These are phyloP conservation scores for Phialophora expanda DNA, from an alignment of 2,329 filamentous ascomycete species.

Conservation along the genomic window DNA sequence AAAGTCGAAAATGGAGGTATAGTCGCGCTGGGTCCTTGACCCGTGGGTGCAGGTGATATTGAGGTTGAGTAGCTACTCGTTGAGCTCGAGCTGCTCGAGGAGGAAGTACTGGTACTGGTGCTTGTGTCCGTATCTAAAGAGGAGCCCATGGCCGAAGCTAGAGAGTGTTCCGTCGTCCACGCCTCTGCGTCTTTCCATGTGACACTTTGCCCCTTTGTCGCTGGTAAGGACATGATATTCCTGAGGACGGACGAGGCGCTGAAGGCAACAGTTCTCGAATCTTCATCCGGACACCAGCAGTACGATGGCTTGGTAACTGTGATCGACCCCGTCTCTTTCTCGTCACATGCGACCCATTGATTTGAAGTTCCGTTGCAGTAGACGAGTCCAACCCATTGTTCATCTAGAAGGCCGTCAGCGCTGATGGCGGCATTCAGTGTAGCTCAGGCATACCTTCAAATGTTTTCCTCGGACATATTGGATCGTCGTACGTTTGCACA, in stretches of 20 bases:
- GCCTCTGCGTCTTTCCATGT: conserved; percentile 29
- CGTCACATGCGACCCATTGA: conserved; percentile 35
- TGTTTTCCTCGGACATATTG: conserved; percentile 35
- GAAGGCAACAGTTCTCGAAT: conserved; percentile 31
- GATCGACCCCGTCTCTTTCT: conserved; percentile 15
- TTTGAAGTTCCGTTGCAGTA: conserved; percentile 37
- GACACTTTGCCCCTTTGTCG: conserved; percentile 21
- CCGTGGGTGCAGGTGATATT: conserved; percentile 1
- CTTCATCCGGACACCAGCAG: conserved; percentile 32
- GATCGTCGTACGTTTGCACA: conserved; percentile 35
- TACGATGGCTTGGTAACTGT: conserved; percentile 28
- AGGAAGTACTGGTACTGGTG: conserved; percentile 16
- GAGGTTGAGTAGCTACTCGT: neutral
- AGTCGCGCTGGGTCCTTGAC: neutral
- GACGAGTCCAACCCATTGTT: conserved; percentile 36
- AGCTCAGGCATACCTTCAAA: conserved; percentile 17
- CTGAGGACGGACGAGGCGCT: conserved; percentile 26
- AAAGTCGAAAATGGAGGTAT: neutral
- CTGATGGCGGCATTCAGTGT: neutral
- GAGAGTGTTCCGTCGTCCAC: conserved; percentile 24
- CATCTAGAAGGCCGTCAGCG: conserved; percentile 18
- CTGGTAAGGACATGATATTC: conserved; percentile 34
- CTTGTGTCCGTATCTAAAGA: conserved; percentile 2
- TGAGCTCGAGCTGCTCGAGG: conserved; percentile 6
- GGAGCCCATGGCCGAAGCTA: conserved; percentile 1